A percentile compares a stretch with the other conserved stretches of the same genome.
These are phyloP conservation scores for Austroboletus eburneus DNA, from an alignment of 768 basidiomycete genomes.

Conservation along the genomic window DNA sequence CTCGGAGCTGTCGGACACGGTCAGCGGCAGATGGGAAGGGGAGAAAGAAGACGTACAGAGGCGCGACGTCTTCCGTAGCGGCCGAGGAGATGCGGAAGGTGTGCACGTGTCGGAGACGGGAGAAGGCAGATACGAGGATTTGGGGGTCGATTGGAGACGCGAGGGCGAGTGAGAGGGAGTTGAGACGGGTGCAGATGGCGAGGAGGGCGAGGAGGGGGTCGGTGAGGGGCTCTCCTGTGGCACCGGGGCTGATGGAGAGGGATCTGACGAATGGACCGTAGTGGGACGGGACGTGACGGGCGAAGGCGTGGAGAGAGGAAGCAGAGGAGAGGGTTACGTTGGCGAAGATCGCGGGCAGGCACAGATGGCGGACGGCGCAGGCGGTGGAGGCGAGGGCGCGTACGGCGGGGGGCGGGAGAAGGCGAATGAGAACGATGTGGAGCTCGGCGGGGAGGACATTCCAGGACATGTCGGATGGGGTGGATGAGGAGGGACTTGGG, in stretches of 20 bases:
- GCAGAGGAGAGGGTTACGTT: conserved; percentile 46
- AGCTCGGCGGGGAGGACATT: conserved; percentile 60
- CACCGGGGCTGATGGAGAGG: conserved; percentile 43
- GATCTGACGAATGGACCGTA: conserved; percentile 51
- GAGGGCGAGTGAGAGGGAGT: conserved; percentile 24
- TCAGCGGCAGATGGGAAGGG: not conserved
- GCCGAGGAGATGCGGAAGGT: conserved; percentile 20
- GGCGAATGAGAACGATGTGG: conserved; percentile 52
- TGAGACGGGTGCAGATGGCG: conserved; percentile 43
- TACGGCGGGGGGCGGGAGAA: conserved; percentile 43
- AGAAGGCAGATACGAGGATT: conserved; percentile 20
- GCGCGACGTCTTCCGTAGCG: conserved; percentile 32
- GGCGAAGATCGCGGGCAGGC: conserved; percentile 58
- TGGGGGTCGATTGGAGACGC: conserved; percentile 21
- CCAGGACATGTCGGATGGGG: conserved; percentile 37
- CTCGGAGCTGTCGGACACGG: conserved; percentile 37
- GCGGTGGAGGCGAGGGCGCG: conserved; percentile 47
- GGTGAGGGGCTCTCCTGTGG: conserved; percentile 33
- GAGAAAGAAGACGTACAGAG: conserved; percentile 31
- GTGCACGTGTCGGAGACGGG: conserved; percentile 13
- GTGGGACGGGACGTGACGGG: conserved; percentile 49
- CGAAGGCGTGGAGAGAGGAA: conserved; percentile 48
- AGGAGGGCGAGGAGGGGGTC: conserved; percentile 51
- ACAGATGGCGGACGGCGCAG: conserved; percentile 47
- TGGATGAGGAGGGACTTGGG: not conserved